A percentile compares a stretch with the other conserved stretches of the same genome.
Evolutionary conservation across 768 basidiomycete species (phyloP).

Genomic region (Pulveroboletus sp.): DNA sequence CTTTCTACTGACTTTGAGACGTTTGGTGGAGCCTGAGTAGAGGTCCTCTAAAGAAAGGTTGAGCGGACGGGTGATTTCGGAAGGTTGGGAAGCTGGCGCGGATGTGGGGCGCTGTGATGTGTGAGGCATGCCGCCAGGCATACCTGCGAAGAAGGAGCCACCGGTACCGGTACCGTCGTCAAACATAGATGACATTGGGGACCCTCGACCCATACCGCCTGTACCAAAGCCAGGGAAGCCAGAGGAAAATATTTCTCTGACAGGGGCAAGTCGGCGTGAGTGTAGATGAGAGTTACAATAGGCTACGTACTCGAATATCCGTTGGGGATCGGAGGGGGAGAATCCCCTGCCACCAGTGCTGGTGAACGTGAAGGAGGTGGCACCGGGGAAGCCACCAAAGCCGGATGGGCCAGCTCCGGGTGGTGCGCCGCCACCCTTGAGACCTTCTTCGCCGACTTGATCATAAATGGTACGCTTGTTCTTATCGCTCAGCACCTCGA

Average conservation of each 20-base stretch:
- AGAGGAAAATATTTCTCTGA: conserved; percentile 55
- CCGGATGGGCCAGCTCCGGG: conserved; percentile 46
- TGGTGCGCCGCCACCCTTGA: conserved; percentile 65
- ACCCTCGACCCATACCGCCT: conserved; percentile 39
- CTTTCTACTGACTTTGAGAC: conserved; percentile 78
- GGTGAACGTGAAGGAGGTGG: conserved; percentile 54
- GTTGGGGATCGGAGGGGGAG: conserved; percentile 75
- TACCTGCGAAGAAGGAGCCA: conserved; percentile 36
- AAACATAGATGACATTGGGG: conserved; percentile 30
- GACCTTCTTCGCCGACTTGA: conserved; percentile 92
- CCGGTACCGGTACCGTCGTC: conserved; percentile 40
- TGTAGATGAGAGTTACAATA: neutral
- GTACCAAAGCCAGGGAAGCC: conserved; percentile 34
- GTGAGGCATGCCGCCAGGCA: conserved; percentile 56
- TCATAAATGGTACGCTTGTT: conserved; percentile 84
- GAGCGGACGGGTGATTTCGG: conserved; percentile 76
- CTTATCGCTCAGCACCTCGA: conserved; percentile 88
- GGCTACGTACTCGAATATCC: conserved; percentile 77
- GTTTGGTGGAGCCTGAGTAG: conserved; percentile 80
- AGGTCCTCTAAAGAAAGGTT: conserved; percentile 85
- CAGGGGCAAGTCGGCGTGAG: conserved; percentile 3
- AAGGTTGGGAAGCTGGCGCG: conserved; percentile 32
- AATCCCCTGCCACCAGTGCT: conserved; percentile 51
- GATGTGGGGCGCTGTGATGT: conserved; percentile 27
- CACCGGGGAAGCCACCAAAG: conserved; percentile 45